Base-by-base conservation (phyloP, 2,329 filamentous ascomycete genomes). In the Stagonosporopsis rhizophila region DNA sequence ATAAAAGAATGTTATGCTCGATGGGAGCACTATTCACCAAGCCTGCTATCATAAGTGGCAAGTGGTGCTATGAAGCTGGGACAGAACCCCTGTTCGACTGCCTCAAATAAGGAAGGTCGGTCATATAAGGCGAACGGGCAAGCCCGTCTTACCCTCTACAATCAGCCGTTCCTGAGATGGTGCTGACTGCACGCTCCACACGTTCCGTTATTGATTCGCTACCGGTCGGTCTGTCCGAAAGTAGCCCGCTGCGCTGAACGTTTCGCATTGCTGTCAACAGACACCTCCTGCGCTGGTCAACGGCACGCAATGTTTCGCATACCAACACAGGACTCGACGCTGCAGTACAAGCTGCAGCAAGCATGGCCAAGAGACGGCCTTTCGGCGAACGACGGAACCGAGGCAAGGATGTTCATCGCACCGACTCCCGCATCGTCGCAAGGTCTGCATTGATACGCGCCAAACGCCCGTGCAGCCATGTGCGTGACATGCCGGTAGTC, bases 81-180 rank as follows among this genome's bases (percentile, higher is more conserved):
- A 25, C 8, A 38, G 42, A 12, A 45, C 53, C 53, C 47, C 25
- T 52, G 53, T 38, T 22, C 15, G n/a, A 46, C 19, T 44, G 41
- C 22, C 45, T 46, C 55, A 38, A 35, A 58, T 58, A 17, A 35
- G 55, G 55, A 52, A 58, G 55, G 55, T 58, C 37, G 39, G 55
- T 58, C 53, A 45, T 49, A 53, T 34, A 58, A 49, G 35, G 39
- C 44, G 48, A 52, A 37, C 48, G 49, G 42, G 42, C 42, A 8
- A 42, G 19, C 38, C 47, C 53, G 47, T 47, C 7, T 52, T 49
- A 6, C 44, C 49, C 38, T 45, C 30, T 38, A 35, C 40, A 28
- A 37, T 30, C 40, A 56, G 41, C 47, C 47, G 46, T 51, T 47
- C 42, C 40, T 42, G 41, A 27, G 23, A 17, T 25, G 47, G 50